These are phyloP conservation scores for Leccinum griseonigrum DNA, from an alignment of 1,284 basidiomycete species.

Conservation along the genomic window DNA sequence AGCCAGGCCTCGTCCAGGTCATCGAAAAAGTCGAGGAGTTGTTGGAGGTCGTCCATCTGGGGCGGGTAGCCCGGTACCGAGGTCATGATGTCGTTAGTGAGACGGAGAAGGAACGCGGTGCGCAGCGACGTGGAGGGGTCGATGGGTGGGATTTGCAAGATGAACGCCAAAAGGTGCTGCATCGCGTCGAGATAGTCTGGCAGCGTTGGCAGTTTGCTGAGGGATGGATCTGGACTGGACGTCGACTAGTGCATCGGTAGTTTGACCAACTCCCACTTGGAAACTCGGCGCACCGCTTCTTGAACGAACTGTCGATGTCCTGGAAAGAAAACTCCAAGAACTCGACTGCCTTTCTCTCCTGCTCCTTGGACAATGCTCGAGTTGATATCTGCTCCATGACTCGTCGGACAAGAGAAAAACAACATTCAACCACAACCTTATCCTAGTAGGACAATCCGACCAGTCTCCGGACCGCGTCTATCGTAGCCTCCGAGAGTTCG, in stretches of 20 bases:
- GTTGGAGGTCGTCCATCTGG: conserved; percentile 40
- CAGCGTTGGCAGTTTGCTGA: conserved; percentile 46
- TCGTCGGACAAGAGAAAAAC: not conserved
- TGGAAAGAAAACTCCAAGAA: conserved; percentile 65
- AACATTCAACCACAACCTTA: conserved; percentile 20
- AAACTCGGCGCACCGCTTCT: conserved; percentile 57
- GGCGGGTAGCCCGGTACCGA: conserved; percentile 59
- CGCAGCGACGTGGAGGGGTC: conserved; percentile 65
- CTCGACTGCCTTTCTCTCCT: conserved; percentile 62
- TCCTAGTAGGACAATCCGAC: conserved; percentile 54
- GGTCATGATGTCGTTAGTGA: conserved; percentile 64
- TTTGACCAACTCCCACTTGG: not conserved
- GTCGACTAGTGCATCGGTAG: not conserved
- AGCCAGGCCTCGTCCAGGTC: conserved; percentile 73
- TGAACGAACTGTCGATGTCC: conserved; percentile 61
- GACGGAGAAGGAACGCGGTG: conserved; percentile 59
- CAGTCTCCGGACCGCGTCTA: conserved; percentile 63
- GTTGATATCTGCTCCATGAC: too few species aligned
- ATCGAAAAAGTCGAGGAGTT: conserved; percentile 61
- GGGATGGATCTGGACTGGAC: conserved; percentile 51
- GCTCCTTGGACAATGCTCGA: conserved; percentile 41
- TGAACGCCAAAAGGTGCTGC: conserved; percentile 53
- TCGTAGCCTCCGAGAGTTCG: conserved; percentile 56
- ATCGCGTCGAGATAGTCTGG: conserved; percentile 52
- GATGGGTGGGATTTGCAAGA: conserved; percentile 69